These are phyloP conservation scores for Elongisporangium anandrum DNA, from an alignment of 352 stramenopile species.

Conservation along the genomic window DNA sequence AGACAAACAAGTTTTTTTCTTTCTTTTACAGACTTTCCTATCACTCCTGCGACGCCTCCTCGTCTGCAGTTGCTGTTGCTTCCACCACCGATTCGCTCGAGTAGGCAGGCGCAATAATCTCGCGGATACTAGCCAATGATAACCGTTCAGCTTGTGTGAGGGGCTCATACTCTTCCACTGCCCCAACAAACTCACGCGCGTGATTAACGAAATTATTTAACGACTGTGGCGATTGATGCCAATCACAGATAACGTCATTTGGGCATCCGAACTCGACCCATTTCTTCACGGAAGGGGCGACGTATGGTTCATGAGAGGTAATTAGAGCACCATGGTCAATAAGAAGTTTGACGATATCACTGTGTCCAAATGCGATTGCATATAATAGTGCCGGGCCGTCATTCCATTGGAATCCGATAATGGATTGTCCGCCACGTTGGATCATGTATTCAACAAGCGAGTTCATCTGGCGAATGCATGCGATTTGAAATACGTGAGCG, in stretches of 20 bases:
- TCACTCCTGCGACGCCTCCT: too few species aligned
- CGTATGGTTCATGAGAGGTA: conserved; percentile 35
- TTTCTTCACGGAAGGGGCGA: conserved; percentile 53
- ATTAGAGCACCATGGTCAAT: conserved; percentile 39
- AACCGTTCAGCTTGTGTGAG: conserved; percentile 7
- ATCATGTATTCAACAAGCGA: conserved; percentile 49
- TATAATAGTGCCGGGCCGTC: conserved; percentile 56
- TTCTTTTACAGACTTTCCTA: too few species aligned
- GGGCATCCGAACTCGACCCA: conserved; percentile 55
- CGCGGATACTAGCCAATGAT: conserved; percentile 16
- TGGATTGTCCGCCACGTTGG: conserved; percentile 38
- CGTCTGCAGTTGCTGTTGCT: not conserved
- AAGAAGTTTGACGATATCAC: conserved; percentile 24
- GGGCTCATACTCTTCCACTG: conserved; percentile 20
- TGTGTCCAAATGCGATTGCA: conserved; percentile 57
- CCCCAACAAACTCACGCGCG: conserved; percentile 17
- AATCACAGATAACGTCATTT: conserved; percentile 19
- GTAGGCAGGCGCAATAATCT: conserved; percentile 7
- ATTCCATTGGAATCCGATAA: conserved; percentile 58
- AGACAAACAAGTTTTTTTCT: not conserved
- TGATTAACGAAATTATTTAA: not conserved
- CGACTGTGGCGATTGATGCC: conserved; percentile 1
- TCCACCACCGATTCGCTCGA: not conserved
- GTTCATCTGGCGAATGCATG: conserved; percentile 46
- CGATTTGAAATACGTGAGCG: conserved; percentile 50